Percentiles rank a stretch among this genome's conserved stretches.
Conservation (phyloP, 495 filamentous ascomycete genomes). For the Penicillium goetzii region DNA sequence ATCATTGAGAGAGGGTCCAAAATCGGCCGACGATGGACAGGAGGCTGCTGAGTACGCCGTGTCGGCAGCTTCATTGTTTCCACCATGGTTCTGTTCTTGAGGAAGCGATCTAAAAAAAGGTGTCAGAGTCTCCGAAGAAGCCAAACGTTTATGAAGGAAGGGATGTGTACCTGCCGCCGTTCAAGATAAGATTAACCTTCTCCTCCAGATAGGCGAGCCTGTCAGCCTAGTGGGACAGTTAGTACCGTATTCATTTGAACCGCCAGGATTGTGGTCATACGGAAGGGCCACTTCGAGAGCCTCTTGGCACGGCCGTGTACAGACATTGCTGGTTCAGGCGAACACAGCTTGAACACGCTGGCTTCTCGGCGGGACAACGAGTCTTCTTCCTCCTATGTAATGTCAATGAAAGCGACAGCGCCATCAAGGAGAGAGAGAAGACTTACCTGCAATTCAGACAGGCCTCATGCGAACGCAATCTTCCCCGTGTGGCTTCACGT, state of each 20-base stretch:
- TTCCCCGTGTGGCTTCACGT: slow-evolving; percentile 42
- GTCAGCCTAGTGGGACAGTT: slow-evolving; percentile 41
- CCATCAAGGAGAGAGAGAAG: background rate
- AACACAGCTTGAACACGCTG: slow-evolving; percentile 50
- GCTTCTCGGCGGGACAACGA: slow-evolving; percentile 52
- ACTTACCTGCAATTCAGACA: slow-evolving; percentile 49
- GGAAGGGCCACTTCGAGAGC: slow-evolving; percentile 37
- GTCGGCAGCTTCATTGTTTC: slow-evolving; percentile 22
- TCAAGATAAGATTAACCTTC: slow-evolving; percentile 51
- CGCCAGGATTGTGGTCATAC: slow-evolving; percentile 25
- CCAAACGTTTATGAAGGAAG: background rate
- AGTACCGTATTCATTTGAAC: slow-evolving; percentile 12
- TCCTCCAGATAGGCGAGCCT: slow-evolving; percentile 51
- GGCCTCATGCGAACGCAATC: slow-evolving; percentile 51
- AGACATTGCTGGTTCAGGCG: slow-evolving; percentile 48
- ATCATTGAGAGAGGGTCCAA: slow-evolving; percentile 26
- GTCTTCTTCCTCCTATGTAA: slow-evolving; percentile 48
- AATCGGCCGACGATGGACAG: slow-evolving; percentile 28
- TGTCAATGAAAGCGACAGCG: background rate
- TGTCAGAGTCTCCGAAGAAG: slow-evolving; percentile 19
- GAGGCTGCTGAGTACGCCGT: slow-evolving; percentile 25
- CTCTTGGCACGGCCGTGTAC: slow-evolving; percentile 37
- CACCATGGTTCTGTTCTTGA: slow-evolving; percentile 24
- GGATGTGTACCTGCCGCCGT: slow-evolving; percentile 35
- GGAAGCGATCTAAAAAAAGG: slow-evolving; percentile 20